phyloP scores from a whole-genome alignment of 2,329 filamentous ascomycete genomes.

The Monosporascus sp. region DNA sequence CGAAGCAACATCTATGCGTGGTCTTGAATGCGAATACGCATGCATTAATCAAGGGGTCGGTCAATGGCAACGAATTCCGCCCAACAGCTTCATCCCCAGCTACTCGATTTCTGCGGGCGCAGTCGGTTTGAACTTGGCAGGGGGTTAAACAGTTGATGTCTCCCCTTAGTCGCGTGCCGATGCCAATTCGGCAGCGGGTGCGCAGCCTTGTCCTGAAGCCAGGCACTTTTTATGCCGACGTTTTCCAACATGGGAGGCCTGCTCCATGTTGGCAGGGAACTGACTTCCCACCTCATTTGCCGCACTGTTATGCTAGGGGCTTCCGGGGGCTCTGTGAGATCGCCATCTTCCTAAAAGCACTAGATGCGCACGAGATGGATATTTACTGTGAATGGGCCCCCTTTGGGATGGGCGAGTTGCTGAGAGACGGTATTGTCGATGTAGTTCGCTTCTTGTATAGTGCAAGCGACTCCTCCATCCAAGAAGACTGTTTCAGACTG shows the following conservation, averaged over 20 bases:
- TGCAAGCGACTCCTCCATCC: not conserved
- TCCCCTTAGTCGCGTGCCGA: too few relatives aligned
- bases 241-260: not conserved
- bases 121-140: not conserved
- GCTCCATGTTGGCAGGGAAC: not conserved
- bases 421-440: not conserved
- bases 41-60: not conserved
- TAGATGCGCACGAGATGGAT: not conserved
- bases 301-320: not conserved
- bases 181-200: too few relatives aligned
- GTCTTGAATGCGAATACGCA: not conserved
- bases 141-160: too few relatives aligned
- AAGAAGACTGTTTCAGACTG: not conserved
- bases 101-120: not conserved
- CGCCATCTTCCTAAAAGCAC: not conserved
- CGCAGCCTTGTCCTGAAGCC: too few relatives aligned
- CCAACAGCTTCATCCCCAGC: not conserved
- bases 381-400: not conserved
- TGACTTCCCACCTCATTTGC: not conserved
- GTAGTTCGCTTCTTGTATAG: not conserved
- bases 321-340: not conserved
- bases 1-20: not conserved
- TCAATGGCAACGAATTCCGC: not conserved
- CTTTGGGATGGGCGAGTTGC: not conserved
- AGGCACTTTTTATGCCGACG: too few relatives aligned